Base-by-base conservation (phyloP, 2,329 filamentous ascomycete species). In the Alternaria sp. region DNA sequence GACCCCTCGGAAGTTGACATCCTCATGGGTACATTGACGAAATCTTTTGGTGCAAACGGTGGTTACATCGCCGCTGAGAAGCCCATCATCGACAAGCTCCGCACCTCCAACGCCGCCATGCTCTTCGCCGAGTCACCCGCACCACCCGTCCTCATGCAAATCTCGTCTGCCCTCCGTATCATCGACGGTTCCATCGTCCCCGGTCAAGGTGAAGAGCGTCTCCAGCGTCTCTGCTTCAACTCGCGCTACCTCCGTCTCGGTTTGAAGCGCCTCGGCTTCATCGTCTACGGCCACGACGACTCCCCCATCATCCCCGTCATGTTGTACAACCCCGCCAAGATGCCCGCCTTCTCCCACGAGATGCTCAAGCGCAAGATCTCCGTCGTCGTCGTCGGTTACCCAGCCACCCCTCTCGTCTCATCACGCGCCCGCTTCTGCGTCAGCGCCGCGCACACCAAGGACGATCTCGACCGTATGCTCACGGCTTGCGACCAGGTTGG, bases 361-460 rank as follows among this genome's bases (percentile, higher is more conserved):
- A 98, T 99, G 96, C 88, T 98, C 64, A 93, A 92, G 83, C 93
- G 96, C 77, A 98, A 97, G 82, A 98, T 99, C 72, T 96, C 95
- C 0, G 93, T 98, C 55, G 96, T 99, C 43, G 93, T 99, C 49
- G 96, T 99, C 65, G 96, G 95, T 56, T 99, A 99, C 79, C 96
- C 96, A 6, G 96, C 95, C 9, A 99, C 96, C 3, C 96, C 96
- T 1, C 87, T 99, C 49, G 96, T 98, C 72, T 96, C 92, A 66
- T 97, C 95, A 20, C 92, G 96, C 68, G 96, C 93, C 55, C 92
- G 96, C 51, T 97, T 99, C 88, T 99, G 96, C 79, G 89, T 99
- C 57, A 97, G 94, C 4, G 90, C 96, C 3, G 93, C 96, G 1
- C 96, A 99, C 84, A 99, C 96, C 82, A 99, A 99, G 85, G 96